Base-by-base conservation (phyloP, 1,139 yeast species). In the Hyphopichia pseudoburtonii region DNA sequence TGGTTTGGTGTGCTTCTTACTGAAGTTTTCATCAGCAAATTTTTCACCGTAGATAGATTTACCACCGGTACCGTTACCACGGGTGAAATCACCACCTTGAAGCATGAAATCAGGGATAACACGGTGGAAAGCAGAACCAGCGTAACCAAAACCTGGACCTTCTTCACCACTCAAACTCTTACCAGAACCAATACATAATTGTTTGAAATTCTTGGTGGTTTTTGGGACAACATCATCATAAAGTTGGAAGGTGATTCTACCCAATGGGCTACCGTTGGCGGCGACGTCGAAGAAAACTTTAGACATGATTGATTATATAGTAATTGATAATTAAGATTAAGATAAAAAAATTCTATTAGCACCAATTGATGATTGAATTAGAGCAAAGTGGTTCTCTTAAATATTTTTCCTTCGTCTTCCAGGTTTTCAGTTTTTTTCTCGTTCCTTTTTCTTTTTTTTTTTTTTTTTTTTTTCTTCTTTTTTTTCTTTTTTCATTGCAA, bases 41-140 rank as follows among this genome's bases (percentile, higher is more conserved):
- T 83, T 85, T 60, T 79, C 83, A 63, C 97, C 97, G 80, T 92
- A 92, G 81, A 92, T 92, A 56, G 97, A 88, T 78, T 89, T 89
- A 70, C 98, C 98, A 70, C 97, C 98, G 57, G 95, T 86, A 70
- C 98, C 97, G 66, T 83, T 86, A 59, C 88, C 83, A 61, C 83
- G 76, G 66, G 95, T 89, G 82, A 89, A 87, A 71, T 89, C 97
- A 82, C 98, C 98, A 73, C 97, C 97, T 77, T 92, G 98, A 67
- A 90, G 78, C 98, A 92, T 92, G 81, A 92, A 92, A 57, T 86
- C 83, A 56, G 97, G 97, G 60, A 92, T 92, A 55, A 92, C 96
- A 76, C 98, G 83, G 90, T 92, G 98, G 96, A 92, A 92, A 55
- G 82, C 71, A 41, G 97, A 89, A 57, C 79, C 81, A 61, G 85